Percentiles rank a stretch among this genome's conserved stretches.
Evolutionary conservation across 345 rosid species (phyloP).

Genomic region (Adansonia digitata): DNA sequence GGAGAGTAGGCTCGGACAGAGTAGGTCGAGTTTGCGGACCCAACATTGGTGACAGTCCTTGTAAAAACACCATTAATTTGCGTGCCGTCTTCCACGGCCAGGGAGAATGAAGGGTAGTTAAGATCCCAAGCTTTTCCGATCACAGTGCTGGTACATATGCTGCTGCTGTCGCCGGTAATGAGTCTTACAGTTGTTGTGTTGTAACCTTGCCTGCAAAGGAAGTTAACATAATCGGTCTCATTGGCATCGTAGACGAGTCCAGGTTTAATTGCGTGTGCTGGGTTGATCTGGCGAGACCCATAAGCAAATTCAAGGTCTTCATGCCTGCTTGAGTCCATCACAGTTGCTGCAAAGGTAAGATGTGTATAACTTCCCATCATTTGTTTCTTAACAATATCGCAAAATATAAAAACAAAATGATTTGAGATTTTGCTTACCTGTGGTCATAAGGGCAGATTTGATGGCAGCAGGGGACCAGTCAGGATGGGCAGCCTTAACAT

Average conservation of each 20-base stretch:
- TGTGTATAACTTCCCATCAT: no score
- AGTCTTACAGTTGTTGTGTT: constrained; percentile 21
- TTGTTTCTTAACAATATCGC: no score
- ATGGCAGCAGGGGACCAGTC: constrained; percentile 18
- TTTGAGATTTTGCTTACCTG: constrained; percentile 17
- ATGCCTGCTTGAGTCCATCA: constrained; percentile 29
- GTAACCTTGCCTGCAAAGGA: constrained; percentile 47
- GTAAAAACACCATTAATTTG: constrained; percentile 22
- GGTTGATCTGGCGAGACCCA: constrained; percentile 41
- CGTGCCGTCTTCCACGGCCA: constrained; percentile 31
- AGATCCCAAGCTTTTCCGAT: constrained; percentile 41
- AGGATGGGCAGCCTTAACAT: constrained; percentile 16
- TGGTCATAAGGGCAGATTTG: constrained; percentile 18
- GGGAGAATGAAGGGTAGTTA: constrained; percentile 38
- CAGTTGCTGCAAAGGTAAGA: constrained; percentile 12
- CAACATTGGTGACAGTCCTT: constrained; percentile 50
- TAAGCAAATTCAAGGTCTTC: constrained; percentile 32
- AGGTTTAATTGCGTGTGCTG: constrained; percentile 24
- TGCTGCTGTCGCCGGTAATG: constrained; percentile 30
- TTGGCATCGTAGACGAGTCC: constrained; percentile 37
- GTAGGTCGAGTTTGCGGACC: constrained; percentile 33
- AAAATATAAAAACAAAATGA: no score
- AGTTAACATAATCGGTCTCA: constrained; percentile 34
- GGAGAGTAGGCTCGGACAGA: constrained; percentile 12
- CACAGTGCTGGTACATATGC: constrained; percentile 14